Percentiles rank a stretch among this genome's conserved stretches.
phyloP scores from a whole-genome alignment of 2,329 filamentous ascomycete genomes.

The Gyromitra esculenta region DNA sequence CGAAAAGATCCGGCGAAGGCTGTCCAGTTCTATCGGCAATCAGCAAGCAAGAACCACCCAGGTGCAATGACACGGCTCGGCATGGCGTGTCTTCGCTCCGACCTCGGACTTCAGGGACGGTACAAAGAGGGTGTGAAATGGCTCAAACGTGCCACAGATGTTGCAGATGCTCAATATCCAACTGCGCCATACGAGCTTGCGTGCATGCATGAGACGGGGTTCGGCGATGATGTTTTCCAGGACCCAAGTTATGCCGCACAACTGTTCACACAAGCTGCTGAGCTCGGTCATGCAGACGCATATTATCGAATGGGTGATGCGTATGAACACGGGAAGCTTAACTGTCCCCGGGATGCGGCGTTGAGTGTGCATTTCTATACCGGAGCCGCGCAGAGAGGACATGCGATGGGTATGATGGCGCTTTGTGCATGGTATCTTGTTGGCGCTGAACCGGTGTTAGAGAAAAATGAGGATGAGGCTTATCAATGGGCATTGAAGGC shows the following conservation, averaged over 20 bases:
- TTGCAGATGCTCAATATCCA: conserved; percentile 91
- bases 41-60: conserved; percentile 92
- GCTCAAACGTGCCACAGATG: conserved; percentile 91
- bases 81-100: conserved; percentile 86
- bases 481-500: conserved; percentile 94
- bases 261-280: conserved; percentile 91
- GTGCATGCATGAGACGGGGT: conserved; percentile 88
- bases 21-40: conserved; percentile 88
- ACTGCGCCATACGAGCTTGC: conserved; percentile 90
- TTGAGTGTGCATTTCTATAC: conserved; percentile 98
- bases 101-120: conserved; percentile 82
- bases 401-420: conserved; percentile 94
- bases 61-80: conserved; percentile 93
- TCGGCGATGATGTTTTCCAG: conserved; percentile 90
- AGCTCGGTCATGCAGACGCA: conserved; percentile 87
- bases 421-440: conserved; percentile 99
- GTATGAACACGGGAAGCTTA: conserved; percentile 89
- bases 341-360: conserved; percentile 88
- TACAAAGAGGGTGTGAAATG: conserved; percentile 95
- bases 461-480: conserved; percentile 94
- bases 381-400: conserved; percentile 82
- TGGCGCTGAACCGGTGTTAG: conserved; percentile 87
- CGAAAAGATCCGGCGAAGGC: conserved; percentile 90
- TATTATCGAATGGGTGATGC: conserved; percentile 92
- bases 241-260: conserved; percentile 92